Percentiles rank a stretch among this genome's conserved stretches.
Evolutionary conservation across 768 basidiomycete genomes (phyloP).

Genomic region (Dacryopinax primogenitus): DNA sequence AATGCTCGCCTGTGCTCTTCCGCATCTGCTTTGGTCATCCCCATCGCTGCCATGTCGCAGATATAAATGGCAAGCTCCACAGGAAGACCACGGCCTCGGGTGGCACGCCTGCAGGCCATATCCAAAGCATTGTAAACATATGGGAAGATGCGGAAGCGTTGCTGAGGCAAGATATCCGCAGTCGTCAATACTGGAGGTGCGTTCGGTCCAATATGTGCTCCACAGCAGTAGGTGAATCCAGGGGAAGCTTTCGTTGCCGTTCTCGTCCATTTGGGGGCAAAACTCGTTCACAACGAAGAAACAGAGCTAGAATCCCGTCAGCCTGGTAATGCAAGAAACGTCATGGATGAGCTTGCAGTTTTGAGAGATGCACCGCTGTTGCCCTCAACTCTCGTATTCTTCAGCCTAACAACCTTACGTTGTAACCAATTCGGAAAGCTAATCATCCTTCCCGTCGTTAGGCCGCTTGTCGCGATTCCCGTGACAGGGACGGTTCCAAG

Average conservation of each 20-base stretch:
- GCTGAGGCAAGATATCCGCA: conserved; percentile 9
- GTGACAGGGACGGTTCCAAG: conserved; percentile 11
- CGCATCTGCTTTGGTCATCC: conserved; percentile 7
- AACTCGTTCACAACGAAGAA: conserved; percentile 13
- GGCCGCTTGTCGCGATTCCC: not conserved
- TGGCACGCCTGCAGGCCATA: conserved; percentile 1
- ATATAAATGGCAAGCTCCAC: conserved; percentile 10
- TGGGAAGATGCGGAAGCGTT: conserved; percentile 10
- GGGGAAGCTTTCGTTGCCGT: not conserved
- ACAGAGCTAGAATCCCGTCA: conserved; percentile 6
- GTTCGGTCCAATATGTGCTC: not conserved
- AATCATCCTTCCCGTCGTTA: conserved; percentile 9
- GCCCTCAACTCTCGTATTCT: not conserved
- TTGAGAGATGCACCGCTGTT: conserved; percentile 1
- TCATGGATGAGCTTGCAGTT: not conserved
- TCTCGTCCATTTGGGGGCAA: not conserved
- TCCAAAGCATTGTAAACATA: conserved; percentile 3
- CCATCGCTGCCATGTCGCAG: not conserved
- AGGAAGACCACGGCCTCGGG: not conserved
- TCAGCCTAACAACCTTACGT: conserved; percentile 1
- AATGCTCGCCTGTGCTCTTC: conserved; percentile 8
- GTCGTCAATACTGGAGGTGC: conserved; percentile 10
- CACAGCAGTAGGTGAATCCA: conserved; percentile 8
- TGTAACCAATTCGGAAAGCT: conserved; percentile 13
- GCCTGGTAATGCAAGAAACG: not conserved